Evolutionary conservation across 192 early-diverging fungal genomes (phyloP).

Genomic region (Podochytrium sp.): DNA sequence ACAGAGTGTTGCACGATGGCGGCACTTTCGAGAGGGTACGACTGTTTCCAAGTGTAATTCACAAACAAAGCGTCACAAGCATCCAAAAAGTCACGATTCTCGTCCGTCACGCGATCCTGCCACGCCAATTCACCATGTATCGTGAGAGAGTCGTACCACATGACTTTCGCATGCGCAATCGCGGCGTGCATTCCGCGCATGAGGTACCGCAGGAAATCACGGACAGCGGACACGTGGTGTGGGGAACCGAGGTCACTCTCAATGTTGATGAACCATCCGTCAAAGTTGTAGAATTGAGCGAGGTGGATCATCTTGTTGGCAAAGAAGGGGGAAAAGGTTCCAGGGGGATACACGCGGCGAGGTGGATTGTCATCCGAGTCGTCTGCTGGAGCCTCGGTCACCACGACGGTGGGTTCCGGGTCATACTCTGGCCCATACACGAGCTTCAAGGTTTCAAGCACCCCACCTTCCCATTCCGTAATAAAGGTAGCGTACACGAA

Average conservation of each 20-base stretch:
- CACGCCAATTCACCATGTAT: conserved; percentile 52
- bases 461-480: conserved; percentile 56
- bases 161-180: conserved; percentile 38
- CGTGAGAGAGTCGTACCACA: conserved; percentile 65
- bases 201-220: conserved; percentile 52
- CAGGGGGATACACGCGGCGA: background rate
- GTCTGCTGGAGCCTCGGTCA: background rate
- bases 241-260: conserved; percentile 47
- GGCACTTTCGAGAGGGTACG: conserved; percentile 28
- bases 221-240: conserved; percentile 35
- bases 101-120: conserved; percentile 59
- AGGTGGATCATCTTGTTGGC: conserved; percentile 63
- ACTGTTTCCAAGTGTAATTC: conserved; percentile 47
- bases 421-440: conserved; percentile 53
- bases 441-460: conserved; percentile 57
- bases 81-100: conserved; percentile 61
- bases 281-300: conserved; percentile 67
- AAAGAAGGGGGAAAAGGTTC: conserved; percentile 47
- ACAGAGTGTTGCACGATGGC: conserved; percentile 37
- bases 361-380: no score
- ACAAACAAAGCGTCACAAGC: conserved; percentile 57
- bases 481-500: conserved; percentile 61
- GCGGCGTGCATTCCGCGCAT: conserved; percentile 45
- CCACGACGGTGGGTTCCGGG: conserved; percentile 9
- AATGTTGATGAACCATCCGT: conserved; percentile 73